A percentile compares a stretch with the other conserved stretches of the same genome.
Evolutionary conservation across 371 early-diverging fungal species (phyloP).

Genomic region (Gilbertella persicaria): DNA sequence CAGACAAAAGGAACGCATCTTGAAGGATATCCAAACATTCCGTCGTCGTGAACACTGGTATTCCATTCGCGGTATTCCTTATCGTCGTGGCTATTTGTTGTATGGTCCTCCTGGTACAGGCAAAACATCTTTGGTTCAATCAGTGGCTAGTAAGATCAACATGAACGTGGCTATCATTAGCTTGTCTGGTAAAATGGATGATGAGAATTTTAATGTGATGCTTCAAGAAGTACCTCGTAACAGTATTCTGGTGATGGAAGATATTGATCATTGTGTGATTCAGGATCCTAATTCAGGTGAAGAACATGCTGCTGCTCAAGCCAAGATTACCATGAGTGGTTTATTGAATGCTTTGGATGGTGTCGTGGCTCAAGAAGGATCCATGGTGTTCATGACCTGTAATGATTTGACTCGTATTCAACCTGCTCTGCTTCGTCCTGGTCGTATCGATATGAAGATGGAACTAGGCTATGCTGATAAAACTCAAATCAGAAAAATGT

Average conservation of each 20-base stretch:
- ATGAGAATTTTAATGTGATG: conserved; percentile 32
- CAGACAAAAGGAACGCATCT: conserved; percentile 37
- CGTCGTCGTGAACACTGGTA: conserved; percentile 70
- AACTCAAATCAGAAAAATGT: conserved; percentile 63
- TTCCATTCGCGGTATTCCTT: conserved; percentile 87
- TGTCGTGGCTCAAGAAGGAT: conserved; percentile 86
- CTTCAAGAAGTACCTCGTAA: conserved; percentile 34
- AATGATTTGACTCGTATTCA: conserved; percentile 93
- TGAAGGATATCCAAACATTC: conserved; percentile 40
- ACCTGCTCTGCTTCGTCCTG: conserved; percentile 95
- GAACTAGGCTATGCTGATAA: conserved; percentile 77
- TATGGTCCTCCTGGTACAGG: conserved; percentile 76
- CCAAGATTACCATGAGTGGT: conserved; percentile 90
- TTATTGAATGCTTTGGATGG: conserved; percentile 96
- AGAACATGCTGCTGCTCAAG: conserved; percentile 50
- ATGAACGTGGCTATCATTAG: conserved; percentile 48
- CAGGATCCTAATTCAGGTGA: conserved; percentile 21
- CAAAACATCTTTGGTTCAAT: conserved; percentile 66
- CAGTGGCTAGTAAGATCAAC: conserved; percentile 53
- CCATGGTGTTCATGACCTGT: conserved; percentile 94
- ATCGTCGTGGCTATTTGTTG: conserved; percentile 83
- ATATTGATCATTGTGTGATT: conserved; percentile 49
- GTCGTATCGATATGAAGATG: conserved; percentile 90
- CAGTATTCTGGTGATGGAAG: conserved; percentile 47
- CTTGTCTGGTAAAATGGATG: conserved; percentile 33